Evolutionary conservation across 2,329 filamentous ascomycete species (phyloP).

Genomic region (Calcarisporium arbuscula): DNA sequence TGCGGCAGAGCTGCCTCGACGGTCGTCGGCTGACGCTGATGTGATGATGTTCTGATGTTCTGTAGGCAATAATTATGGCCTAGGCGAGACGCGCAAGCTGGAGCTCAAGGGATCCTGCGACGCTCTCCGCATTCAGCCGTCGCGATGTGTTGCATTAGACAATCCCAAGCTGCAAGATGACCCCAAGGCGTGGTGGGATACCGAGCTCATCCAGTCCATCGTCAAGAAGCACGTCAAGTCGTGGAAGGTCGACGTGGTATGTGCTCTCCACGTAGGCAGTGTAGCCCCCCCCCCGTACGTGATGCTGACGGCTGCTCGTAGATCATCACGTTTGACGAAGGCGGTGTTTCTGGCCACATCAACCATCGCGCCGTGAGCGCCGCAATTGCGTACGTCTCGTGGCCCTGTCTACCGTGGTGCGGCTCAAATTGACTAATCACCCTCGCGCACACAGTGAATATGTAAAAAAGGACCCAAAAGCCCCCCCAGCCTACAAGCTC

Average conservation of each 20-base stretch:
- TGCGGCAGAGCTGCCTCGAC: neutral
- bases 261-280: too few relatives aligned
- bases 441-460: constrained; percentile 17
- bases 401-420: neutral
- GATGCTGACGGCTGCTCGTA: constrained; percentile 8
- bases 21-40: neutral
- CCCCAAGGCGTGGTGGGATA: constrained; percentile 31
- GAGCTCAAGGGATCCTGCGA: constrained; percentile 23
- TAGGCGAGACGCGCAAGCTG: constrained; percentile 19
- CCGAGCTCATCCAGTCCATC: constrained; percentile 22
- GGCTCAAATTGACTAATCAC: neutral
- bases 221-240: constrained; percentile 26
- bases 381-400: constrained; percentile 25
- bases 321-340: constrained; percentile 35
- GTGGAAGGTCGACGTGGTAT: constrained; percentile 32
- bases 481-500: constrained; percentile 28
- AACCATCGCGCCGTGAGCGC: constrained; percentile 33
- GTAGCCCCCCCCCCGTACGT: too few relatives aligned
- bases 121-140: constrained; percentile 20
- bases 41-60: neutral
- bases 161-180: constrained; percentile 30
- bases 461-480: constrained; percentile 18
- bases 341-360: constrained; percentile 32
- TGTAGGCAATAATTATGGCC: constrained; percentile 23
- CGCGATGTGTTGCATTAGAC: constrained; percentile 25